Evolutionary conservation across 148 eudicot species (phyloP).

Genomic region (Rhododendron molle): DNA sequence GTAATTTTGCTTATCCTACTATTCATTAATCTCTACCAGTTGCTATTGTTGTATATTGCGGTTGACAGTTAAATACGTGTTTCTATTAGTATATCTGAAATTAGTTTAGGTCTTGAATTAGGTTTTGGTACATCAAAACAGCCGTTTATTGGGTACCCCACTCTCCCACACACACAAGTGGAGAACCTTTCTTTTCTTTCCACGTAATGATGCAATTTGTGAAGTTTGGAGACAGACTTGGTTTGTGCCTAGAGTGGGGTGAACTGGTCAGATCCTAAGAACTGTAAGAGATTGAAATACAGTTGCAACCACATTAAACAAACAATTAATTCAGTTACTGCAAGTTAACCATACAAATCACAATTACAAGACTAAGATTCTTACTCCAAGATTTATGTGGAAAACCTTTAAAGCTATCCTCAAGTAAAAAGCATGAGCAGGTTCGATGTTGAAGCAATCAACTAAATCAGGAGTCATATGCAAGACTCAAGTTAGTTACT

Average conservation of each 20-base stretch:
- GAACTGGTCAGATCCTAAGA: background rate
- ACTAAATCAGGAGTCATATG: background rate
- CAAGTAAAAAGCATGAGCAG: background rate
- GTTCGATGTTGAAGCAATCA: background rate
- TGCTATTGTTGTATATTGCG: background rate
- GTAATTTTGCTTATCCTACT: slow-evolving; percentile 25
- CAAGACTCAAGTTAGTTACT: background rate
- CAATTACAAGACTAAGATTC: background rate
- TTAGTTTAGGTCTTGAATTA: background rate
- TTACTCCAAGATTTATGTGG: background rate
- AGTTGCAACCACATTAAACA: background rate
- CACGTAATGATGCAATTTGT: background rate
- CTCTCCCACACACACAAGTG: background rate
- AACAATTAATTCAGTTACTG: background rate
- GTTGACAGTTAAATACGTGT: background rate
- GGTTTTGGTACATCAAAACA: background rate
- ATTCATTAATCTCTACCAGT: background rate
- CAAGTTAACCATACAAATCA: background rate
- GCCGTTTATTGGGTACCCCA: background rate
- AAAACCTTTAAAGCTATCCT: background rate
- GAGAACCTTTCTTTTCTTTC: background rate
- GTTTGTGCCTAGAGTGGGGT: background rate
- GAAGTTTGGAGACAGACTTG: background rate
- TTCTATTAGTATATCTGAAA: slow-evolving; percentile 7
- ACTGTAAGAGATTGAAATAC: background rate